Evolutionary conservation across 2,329 filamentous ascomycete genomes (phyloP), one percentile per base, ranked within the genome.

Genomic region (Cryphonectria naterciae): DNA sequence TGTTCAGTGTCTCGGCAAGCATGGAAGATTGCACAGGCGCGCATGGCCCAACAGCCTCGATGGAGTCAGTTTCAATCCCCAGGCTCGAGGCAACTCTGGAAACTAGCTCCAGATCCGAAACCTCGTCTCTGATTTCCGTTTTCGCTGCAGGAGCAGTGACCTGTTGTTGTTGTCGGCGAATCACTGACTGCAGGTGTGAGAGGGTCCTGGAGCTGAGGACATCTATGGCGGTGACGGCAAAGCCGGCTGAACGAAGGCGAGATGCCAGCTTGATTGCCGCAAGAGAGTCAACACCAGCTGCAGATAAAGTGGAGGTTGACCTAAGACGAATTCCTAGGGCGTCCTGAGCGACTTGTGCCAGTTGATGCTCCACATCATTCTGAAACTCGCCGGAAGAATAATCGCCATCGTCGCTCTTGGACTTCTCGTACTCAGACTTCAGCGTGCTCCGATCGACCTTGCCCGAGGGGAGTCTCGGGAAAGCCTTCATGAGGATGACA

Each of bases 391-490:
- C 65, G 1, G 73, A 49, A n/a, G 46, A 28, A 11, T 37, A n/a
- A 13, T 17, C 28, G 37, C 69, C 68, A 41, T 37, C 68, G n/a
- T 22, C 63, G 22, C 61, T 46, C 35, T 41, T 70, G 13, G 56
- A 43, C n/a, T 43, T 65, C 11, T 69, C 61, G 75, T 91, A 93
- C 10, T 87, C 82, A 0, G 82, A 77, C 74, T 89, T 85, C 10
- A 97, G 81, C 17, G 79, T 80, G 75, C 89, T 91, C 67, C 89
- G 89, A 76, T 97, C 92, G 19, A 95, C 86, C 77, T 98, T 98
- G 0, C 95, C 95, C 0, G 94, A 97, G 2, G 94, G 85, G 28
- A 97, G 82, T 67, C 91, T 89, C 0, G 94, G 94, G 69, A 97
- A 90, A 11, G 86, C 83, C 0, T 84, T 74, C 73, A 92, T 81